Base-by-base conservation (phyloP, 805 yeast species). In the Trichomonascus vanleenenianus region DNA sequence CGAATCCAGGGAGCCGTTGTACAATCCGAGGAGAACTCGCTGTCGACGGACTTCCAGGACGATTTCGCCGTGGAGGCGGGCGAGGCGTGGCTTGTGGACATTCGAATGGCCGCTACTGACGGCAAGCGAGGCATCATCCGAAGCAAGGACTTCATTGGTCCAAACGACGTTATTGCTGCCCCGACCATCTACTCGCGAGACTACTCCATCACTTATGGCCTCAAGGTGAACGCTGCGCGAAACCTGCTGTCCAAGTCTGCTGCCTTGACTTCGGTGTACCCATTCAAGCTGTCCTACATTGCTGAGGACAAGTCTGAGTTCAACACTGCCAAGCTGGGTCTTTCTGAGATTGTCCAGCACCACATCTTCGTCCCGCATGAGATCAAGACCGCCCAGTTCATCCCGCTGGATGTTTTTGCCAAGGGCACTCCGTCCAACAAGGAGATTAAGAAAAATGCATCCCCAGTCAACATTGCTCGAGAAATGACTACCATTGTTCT, bases 61-160 rank as follows among this genome's bases (percentile, higher is more conserved):
- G 86, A 86, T 39, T 85, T 87, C 55, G 67, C 68, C 37, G 85
- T 86, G 36, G 59, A 64, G 37, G 73, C 87, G 3, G 97, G 96
- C 47, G 96, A 91, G 69, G 94, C 82, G 12, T 93, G 89, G 71
- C 67, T 79, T 50, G 70, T 91, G 50, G 97, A 93, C 65, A 75
- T 93, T 55, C 78, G 76, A 56, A 78, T 91, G 83, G 81, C 86
- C 25, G 80, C 95, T 32, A 62, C 79, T 40, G 73, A 73, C 40
- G 69, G 72, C 14, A 49, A 48, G 39, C 45, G 42, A 42, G 66
- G 65, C 33, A 44, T 47, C n/a, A 44, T 61, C 32, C 58, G 57
- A 38, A 41, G 52, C 30, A 50, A 41, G 3, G 61, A 59, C 20
- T 59, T 61, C 47, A 50, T 56, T n/a, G 59, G 59, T 18, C 51